These are phyloP conservation scores for Vitis hybrid DNA, from an alignment of 177 flowering plant genomes.

Conservation along the genomic window DNA sequence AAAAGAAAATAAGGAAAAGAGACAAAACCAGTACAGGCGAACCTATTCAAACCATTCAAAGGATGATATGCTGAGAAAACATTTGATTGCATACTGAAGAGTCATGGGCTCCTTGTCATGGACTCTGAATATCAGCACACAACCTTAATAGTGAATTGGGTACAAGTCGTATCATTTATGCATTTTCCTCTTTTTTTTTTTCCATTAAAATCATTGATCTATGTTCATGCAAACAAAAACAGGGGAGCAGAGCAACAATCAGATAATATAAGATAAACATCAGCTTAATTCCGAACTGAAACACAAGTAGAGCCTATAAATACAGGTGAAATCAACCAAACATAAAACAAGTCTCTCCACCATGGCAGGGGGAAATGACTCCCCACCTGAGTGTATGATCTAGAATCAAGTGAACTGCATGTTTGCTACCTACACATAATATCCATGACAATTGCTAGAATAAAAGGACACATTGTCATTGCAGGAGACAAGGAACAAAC, in stretches of 20 bases:
- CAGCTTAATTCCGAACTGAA: neutral
- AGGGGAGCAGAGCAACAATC: neutral
- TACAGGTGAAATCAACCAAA: slow-evolving; percentile 1
- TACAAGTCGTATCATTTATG: too few species aligned
- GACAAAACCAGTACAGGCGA: too few species aligned
- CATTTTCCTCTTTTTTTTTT: too few species aligned
- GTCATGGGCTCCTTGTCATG: too few species aligned
- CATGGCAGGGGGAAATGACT: neutral
- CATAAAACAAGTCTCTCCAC: neutral
- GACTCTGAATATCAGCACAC: too few species aligned
- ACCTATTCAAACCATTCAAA: too few species aligned
- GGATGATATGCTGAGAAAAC: too few species aligned
- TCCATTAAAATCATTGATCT: neutral
- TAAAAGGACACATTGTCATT: slow-evolving; percentile 9
- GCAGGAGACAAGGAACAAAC: slow-evolving; percentile 19
- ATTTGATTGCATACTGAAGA: too few species aligned
- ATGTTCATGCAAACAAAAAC: neutral
- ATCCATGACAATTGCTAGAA: slow-evolving; percentile 11
- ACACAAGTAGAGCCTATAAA: neutral
- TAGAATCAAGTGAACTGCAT: slow-evolving; percentile 13
- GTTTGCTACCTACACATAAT: slow-evolving; percentile 14
- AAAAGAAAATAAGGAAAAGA: too few species aligned
- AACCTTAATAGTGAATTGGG: too few species aligned
- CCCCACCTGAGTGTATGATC: slow-evolving; percentile 4
- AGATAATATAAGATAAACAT: neutral